Percentiles rank a stretch among this genome's conserved stretches.
Conservation (phyloP, 2,329 filamentous ascomycete species). For the Didymella sp. region DNA sequence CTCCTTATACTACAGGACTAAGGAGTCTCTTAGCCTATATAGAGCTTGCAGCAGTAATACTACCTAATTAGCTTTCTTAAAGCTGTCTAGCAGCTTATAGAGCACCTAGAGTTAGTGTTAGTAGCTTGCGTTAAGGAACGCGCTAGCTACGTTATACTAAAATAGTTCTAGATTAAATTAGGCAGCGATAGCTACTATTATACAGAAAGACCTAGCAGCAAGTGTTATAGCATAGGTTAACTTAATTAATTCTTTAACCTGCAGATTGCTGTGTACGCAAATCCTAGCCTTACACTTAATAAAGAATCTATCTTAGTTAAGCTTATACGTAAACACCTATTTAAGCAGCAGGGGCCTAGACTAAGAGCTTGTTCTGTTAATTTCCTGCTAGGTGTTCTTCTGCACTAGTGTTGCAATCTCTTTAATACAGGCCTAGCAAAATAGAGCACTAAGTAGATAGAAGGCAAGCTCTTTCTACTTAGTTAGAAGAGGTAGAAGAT, state of each 20-base stretch:
- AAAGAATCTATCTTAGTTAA: not conserved
- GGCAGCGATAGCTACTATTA: not conserved
- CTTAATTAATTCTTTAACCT: not conserved
- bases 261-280: not conserved
- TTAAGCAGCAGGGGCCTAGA: no score
- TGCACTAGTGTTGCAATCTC: no score
- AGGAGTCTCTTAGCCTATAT: no score
- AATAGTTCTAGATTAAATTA: not conserved
- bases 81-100: not conserved
- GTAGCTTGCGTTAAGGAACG: not conserved
- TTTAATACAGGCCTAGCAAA: no score
- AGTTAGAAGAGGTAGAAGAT: no score
- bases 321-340: no score
- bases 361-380: no score
- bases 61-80: not conserved
- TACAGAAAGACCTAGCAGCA: not conserved
- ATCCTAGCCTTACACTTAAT: not conserved
- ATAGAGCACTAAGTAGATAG: no score
- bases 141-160: not conserved
- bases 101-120: not conserved
- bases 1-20: no score
- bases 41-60: no score
- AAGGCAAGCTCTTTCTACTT: no score
- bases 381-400: no score
- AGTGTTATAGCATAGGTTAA: not conserved